Evolutionary conservation across 2,329 filamentous ascomycete genomes (phyloP).

Genomic region (Fusarium veterinarium): DNA sequence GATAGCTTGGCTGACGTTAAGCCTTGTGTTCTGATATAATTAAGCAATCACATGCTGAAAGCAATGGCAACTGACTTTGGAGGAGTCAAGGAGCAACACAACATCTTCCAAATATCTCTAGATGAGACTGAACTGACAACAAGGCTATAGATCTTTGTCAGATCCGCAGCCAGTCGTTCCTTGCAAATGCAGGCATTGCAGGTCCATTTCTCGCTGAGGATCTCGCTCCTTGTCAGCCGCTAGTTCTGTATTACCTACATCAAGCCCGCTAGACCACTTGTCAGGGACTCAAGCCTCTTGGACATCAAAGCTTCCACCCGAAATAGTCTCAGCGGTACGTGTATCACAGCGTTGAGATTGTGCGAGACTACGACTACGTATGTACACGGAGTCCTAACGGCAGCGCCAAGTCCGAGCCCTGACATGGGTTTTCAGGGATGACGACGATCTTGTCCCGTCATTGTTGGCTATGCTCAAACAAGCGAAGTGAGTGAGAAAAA

Average conservation of each 20-base stretch:
- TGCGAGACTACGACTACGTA: slow-evolving; percentile 1
- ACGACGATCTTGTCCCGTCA: slow-evolving; percentile 34
- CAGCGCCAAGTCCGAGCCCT: slow-evolving; percentile 25
- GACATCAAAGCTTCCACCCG: slow-evolving; percentile 21
- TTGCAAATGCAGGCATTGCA: slow-evolving; percentile 23
- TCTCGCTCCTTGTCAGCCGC: slow-evolving; percentile 27
- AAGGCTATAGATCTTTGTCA: slow-evolving; percentile 31
- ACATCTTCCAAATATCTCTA: neutral
- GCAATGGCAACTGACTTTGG: neutral
- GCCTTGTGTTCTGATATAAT: slow-evolving; percentile 2
- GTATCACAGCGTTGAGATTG: slow-evolving; percentile 5
- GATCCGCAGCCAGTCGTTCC: slow-evolving; percentile 30
- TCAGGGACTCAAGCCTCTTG: slow-evolving; percentile 24
- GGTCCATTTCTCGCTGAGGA: slow-evolving; percentile 8
- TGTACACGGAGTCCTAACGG: slow-evolving; percentile 5
- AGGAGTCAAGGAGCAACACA: neutral
- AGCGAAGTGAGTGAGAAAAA: slow-evolving; percentile 39
- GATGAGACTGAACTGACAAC: slow-evolving; percentile 11
- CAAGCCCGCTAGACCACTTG: slow-evolving; percentile 18
- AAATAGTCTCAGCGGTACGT: slow-evolving; percentile 34
- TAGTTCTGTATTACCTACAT: slow-evolving; percentile 16
- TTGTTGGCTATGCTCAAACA: slow-evolving; percentile 26
- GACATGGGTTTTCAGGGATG: slow-evolving; percentile 25
- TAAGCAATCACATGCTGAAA: neutral
- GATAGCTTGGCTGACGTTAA: slow-evolving; percentile 7